Evolutionary conservation across 768 basidiomycete species (phyloP).

Genomic region (Roridomyces roridus): DNA sequence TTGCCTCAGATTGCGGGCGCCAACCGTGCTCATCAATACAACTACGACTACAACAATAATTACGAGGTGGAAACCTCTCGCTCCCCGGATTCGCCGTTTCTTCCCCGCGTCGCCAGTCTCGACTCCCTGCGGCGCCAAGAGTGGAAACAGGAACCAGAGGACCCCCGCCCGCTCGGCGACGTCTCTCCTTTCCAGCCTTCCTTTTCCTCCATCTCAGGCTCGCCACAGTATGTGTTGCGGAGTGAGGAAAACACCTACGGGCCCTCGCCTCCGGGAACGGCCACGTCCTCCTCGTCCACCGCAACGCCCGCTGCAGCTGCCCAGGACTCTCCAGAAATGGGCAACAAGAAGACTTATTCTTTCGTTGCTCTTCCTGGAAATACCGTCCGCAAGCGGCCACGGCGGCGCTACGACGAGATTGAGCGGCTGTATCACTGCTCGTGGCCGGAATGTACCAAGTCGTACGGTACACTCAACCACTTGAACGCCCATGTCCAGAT

Average conservation of each 20-base stretch:
- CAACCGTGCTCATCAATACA: slow-evolving; percentile 48
- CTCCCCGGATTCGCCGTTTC: slow-evolving; percentile 44
- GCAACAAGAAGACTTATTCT: slow-evolving; percentile 75
- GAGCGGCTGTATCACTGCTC: slow-evolving; percentile 92
- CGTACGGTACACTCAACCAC: slow-evolving; percentile 95
- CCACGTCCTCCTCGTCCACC: slow-evolving; percentile 56
- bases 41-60: slow-evolving; percentile 51
- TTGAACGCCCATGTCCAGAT: slow-evolving; percentile 98
- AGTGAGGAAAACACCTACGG: slow-evolving; percentile 59
- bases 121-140: slow-evolving; percentile 51
- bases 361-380: slow-evolving; percentile 85
- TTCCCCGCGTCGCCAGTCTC: slow-evolving; percentile 53
- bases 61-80: slow-evolving; percentile 34
- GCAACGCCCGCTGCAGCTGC: slow-evolving; percentile 24
- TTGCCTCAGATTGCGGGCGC: slow-evolving; percentile 46
- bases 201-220: slow-evolving; percentile 44
- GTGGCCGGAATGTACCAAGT: slow-evolving; percentile 78
- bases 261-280: slow-evolving; percentile 67
- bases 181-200: slow-evolving; percentile 61
- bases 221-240: slow-evolving; percentile 47
- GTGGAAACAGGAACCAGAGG: slow-evolving; percentile 42
- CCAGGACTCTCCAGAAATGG: slow-evolving; percentile 36
- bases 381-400: slow-evolving; percentile 82
- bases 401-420: slow-evolving; percentile 92
- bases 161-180: slow-evolving; percentile 44